Evolutionary conservation across 129 eudicot species (phyloP).

Genomic region (Chrysanthemum makinoi): DNA sequence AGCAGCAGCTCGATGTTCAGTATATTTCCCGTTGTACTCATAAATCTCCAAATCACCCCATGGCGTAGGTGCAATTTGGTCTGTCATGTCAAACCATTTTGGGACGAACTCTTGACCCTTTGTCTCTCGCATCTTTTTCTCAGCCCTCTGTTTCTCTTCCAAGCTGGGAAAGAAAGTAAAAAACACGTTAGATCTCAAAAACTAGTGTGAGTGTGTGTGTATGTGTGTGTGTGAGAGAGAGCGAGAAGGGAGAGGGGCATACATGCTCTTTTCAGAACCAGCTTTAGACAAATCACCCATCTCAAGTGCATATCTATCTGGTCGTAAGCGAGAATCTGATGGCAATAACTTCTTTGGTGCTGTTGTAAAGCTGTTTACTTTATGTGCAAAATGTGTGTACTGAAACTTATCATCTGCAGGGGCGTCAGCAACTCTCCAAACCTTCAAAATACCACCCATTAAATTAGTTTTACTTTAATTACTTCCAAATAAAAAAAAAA

Average conservation of each 20-base stretch:
- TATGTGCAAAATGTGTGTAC: conserved; percentile 89
- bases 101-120: conserved; percentile 61
- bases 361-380: conserved; percentile 80
- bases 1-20: conserved; percentile 55
- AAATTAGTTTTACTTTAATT: conserved; percentile 7
- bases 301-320: conserved; percentile 93
- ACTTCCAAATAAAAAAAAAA: background rate
- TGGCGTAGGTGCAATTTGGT: conserved; percentile 75
- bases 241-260: conserved; percentile 22
- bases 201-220: background rate
- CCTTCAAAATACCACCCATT: conserved; percentile 44
- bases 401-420: conserved; percentile 82
- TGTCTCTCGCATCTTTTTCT: conserved; percentile 71
- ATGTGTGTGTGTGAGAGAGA: background rate
- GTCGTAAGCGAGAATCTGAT: conserved; percentile 90
- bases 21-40: conserved; percentile 66
- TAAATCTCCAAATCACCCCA: conserved; percentile 97
- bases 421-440: conserved; percentile 73
- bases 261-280: conserved; percentile 93
- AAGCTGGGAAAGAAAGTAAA: conserved; percentile 35
- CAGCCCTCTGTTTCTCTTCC: conserved; percentile 97
- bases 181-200: background rate
- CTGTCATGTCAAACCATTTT: conserved; percentile 74
- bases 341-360: conserved; percentile 86
- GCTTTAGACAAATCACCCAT: conserved; percentile 82